Evolutionary conservation across 1,284 basidiomycete species (phyloP).

Genomic region (Salmacisia buchloeana): DNA sequence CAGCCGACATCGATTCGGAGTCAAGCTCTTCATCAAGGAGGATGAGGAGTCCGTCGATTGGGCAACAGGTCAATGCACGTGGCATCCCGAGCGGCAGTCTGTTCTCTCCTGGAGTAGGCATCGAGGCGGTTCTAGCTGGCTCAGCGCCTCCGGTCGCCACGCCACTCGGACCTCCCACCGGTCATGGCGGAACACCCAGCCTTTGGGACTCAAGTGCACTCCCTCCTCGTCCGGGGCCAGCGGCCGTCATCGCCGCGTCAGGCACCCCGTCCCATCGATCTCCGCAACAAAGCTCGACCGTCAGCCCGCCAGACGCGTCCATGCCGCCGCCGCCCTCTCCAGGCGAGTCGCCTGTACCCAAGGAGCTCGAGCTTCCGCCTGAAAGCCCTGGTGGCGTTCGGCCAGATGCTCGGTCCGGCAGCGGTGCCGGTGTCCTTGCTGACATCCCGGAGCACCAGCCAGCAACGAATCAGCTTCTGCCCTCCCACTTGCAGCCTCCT

Average conservation of each 20-base stretch:
- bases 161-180: constrained; percentile 15
- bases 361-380: not conserved
- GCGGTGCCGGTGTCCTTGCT: not conserved
- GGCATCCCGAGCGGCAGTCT: constrained; percentile 24
- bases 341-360: not conserved
- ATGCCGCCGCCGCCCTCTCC: not conserved
- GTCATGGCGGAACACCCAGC: not conserved
- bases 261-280: not conserved
- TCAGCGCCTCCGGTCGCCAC: constrained; percentile 27
- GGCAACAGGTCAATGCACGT: not conserved
- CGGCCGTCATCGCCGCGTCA: not conserved
- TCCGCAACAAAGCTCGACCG: not conserved
- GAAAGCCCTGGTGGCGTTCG: too few relatives aligned
- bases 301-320: not conserved
- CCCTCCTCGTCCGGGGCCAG: not conserved
- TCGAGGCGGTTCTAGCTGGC: constrained; percentile 29
- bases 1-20: not conserved
- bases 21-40: not conserved
- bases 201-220: not conserved
- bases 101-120: constrained; percentile 37
- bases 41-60: not conserved
- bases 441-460: not conserved
- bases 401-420: too few relatives aligned
- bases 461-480: not conserved
- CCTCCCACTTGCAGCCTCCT: not conserved